Conservation (phyloP, 108 stramenopile genomes). For the Pseudonitzschia multistriata region DNA sequence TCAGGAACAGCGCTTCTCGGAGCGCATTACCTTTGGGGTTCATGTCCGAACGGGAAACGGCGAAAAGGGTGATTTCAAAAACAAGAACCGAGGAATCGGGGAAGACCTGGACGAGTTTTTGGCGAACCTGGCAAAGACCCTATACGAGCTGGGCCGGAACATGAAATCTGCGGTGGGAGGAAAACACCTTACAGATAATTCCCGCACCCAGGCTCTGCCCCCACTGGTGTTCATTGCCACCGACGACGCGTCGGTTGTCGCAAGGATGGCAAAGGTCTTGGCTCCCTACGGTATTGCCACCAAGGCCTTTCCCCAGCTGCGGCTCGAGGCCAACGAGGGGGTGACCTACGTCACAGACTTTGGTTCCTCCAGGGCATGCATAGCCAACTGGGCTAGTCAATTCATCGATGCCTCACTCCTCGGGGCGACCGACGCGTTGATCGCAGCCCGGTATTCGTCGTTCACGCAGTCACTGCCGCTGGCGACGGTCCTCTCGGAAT, state of each 20-base stretch:
- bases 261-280: background rate
- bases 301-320: background rate
- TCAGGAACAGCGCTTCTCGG: background rate
- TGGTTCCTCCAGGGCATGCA: background rate
- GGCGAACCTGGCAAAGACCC: background rate
- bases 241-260: background rate
- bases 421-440: conserved; percentile 40
- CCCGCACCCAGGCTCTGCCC: background rate
- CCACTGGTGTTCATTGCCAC: conserved; percentile 58
- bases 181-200: background rate
- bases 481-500: background rate
- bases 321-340: background rate
- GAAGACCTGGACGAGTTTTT: background rate
- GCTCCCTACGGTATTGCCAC: background rate
- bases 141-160: background rate
- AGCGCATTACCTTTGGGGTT: conserved; percentile 25
- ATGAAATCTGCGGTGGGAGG: background rate
- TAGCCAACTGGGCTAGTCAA: conserved; percentile 20
- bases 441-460: conserved; percentile 40
- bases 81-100: conserved; percentile 29
- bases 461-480: conserved; percentile 60
- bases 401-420: conserved; percentile 48
- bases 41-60: conserved; percentile 63
- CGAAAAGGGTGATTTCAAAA: conserved; percentile 44
- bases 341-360: background rate